Conservation (phyloP, 441 rosid species). For the Dalechampia spathulata region DNA sequence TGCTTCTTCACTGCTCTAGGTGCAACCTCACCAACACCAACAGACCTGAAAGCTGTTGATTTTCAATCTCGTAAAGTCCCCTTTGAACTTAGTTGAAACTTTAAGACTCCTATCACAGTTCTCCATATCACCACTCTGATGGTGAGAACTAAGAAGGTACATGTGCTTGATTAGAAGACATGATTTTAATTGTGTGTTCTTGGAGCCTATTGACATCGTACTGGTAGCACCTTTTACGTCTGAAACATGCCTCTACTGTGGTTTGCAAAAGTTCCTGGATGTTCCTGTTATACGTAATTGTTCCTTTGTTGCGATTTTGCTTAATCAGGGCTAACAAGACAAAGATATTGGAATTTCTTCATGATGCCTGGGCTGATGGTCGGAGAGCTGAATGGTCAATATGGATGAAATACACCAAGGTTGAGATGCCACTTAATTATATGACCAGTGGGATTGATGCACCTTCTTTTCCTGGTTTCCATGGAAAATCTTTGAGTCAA, state of each 20-base stretch:
- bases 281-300: not conserved
- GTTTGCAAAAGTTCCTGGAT: not conserved
- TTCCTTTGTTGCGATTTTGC: not conserved
- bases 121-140: too few species aligned
- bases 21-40: too few species aligned
- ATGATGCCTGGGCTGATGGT: constrained; percentile 63
- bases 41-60: too few species aligned
- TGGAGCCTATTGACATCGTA: not conserved
- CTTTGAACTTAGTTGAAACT: too few species aligned
- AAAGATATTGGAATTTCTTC: constrained; percentile 55
- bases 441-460: constrained; percentile 56
- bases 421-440: constrained; percentile 85
- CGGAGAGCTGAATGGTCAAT: constrained; percentile 97
- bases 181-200: not conserved
- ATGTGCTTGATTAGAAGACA: too few species aligned
- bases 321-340: constrained; percentile 56
- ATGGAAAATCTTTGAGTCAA: constrained; percentile 47
- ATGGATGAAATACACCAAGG: constrained; percentile 90
- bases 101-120: too few species aligned
- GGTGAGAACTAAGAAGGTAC: too few species aligned
- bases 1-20: too few species aligned
- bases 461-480: constrained; percentile 33
- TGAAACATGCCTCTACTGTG: not conserved
- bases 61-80: too few species aligned
- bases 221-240: not conserved